Evolutionary conservation across 2,329 filamentous ascomycete genomes (phyloP).

Genomic region (Fusarium anguioides): DNA sequence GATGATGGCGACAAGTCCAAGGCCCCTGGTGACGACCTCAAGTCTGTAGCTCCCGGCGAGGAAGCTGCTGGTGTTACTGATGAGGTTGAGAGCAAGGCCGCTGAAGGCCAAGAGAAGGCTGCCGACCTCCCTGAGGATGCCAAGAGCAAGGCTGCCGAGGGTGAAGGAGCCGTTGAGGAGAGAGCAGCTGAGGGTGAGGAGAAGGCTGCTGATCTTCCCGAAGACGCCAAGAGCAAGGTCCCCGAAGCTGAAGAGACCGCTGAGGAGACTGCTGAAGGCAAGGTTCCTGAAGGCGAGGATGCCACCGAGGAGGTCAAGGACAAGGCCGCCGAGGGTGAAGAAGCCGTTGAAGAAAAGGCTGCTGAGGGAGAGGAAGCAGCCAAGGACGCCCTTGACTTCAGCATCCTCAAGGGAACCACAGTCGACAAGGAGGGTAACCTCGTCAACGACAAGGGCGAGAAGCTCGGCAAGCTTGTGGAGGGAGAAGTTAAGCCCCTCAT

Average conservation of each 20-base stretch:
- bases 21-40: constrained; percentile 47
- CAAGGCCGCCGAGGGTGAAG: constrained; percentile 5
- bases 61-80: constrained; percentile 36
- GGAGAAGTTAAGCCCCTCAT: constrained; percentile 72
- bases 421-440: constrained; percentile 66
- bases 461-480: constrained; percentile 70
- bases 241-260: neutral
- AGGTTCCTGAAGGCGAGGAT: constrained; percentile 5
- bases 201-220: neutral
- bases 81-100: constrained; percentile 12
- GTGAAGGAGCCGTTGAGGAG: neutral
- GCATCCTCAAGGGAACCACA: constrained; percentile 33
- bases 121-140: neutral
- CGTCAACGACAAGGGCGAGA: constrained; percentile 62
- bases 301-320: neutral
- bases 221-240: constrained; percentile 1
- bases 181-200: constrained; percentile 1
- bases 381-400: constrained; percentile 33
- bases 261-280: neutral
- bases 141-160: constrained; percentile 1
- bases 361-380: constrained; percentile 30
- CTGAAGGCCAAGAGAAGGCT: constrained; percentile 11
- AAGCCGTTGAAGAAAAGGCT: neutral
- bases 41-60: constrained; percentile 55
- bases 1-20: constrained; percentile 33